These are phyloP conservation scores for Ramalina peruviana DNA, from an alignment of 495 filamentous ascomycete species.

Conservation along the genomic window DNA sequence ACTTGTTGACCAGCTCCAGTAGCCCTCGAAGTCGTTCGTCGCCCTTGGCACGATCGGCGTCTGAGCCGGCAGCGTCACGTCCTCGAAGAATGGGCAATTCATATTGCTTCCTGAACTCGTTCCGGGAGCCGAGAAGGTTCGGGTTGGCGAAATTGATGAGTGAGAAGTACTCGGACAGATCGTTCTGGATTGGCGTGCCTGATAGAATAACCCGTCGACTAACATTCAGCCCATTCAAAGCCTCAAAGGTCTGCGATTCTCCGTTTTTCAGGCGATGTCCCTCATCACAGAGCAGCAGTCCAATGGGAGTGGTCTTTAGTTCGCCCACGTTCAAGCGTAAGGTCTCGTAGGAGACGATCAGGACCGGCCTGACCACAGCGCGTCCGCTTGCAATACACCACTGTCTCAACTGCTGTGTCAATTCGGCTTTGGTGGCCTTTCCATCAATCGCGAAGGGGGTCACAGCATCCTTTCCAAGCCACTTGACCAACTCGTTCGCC, in stretches of 20 bases:
- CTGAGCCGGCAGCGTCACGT: conserved; percentile 79
- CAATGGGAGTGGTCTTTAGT: conserved; percentile 73
- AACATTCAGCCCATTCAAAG: conserved; percentile 81
- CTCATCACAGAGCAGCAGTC: conserved; percentile 93
- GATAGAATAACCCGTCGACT: conserved; percentile 86
- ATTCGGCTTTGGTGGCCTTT: conserved; percentile 87
- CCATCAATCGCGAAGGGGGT: conserved; percentile 94
- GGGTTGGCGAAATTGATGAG: conserved; percentile 96
- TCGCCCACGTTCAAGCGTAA: conserved; percentile 82
- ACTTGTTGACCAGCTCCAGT: conserved; percentile 81
- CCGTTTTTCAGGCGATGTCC: conserved; percentile 98
- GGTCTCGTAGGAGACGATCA: conserved; percentile 99
- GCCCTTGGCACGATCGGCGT: conserved; percentile 68
- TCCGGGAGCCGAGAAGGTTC: conserved; percentile 71
- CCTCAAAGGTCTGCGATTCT: conserved; percentile 85
- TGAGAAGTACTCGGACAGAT: conserved; percentile 93
- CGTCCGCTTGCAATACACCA: conserved; percentile 87
- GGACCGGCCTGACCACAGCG: conserved; percentile 82
- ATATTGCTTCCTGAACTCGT: conserved; percentile 89
- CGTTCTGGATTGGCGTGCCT: conserved; percentile 95
- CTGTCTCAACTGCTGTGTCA: conserved; percentile 78
- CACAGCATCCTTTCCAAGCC: conserved; percentile 84
- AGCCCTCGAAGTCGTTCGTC: conserved; percentile 76
- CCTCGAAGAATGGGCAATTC: conserved; percentile 88
- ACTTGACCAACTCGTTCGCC: conserved; percentile 92